phyloP scores from a whole-genome alignment of 1,284 basidiomycete species.

The Leccinum variabile region DNA sequence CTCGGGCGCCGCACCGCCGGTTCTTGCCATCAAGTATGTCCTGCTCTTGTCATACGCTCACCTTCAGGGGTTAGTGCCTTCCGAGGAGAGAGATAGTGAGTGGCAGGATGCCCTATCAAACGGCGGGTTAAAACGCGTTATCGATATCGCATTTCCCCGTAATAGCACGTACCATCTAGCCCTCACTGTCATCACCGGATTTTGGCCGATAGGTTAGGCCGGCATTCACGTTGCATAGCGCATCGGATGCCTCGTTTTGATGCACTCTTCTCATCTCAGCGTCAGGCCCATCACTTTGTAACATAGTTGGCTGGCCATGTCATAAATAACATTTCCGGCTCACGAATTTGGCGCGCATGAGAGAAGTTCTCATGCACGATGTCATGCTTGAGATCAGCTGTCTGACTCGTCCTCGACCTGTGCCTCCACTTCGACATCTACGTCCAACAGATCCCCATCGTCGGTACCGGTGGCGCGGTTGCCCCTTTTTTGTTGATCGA shows the following conservation, averaged over 20 bases:
- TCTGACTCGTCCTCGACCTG: constrained; percentile 36
- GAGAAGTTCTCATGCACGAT: neutral
- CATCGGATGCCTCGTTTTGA: neutral
- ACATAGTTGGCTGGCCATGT: neutral
- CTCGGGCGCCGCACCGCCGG: constrained; percentile 25
- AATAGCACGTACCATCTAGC: constrained; percentile 25
- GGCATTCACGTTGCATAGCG: neutral
- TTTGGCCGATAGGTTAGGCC: constrained; percentile 18
- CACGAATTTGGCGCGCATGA: neutral
- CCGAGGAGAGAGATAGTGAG: constrained; percentile 40
- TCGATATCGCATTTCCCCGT: constrained; percentile 23
- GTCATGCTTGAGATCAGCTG: constrained; percentile 8
- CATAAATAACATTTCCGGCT: neutral
- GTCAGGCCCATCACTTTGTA: neutral
- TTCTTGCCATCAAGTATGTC: constrained; percentile 42
- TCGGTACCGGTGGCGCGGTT: constrained; percentile 38
- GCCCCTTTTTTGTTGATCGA: constrained; percentile 55
- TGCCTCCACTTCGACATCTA: constrained; percentile 39
- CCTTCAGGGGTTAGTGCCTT: constrained; percentile 39
- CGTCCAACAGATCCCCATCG: constrained; percentile 60
- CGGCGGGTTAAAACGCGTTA: constrained; percentile 20
- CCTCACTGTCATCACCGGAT: constrained; percentile 18
- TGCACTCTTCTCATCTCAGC: neutral
- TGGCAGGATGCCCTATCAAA: constrained; percentile 40
- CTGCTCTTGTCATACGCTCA: constrained; percentile 48